Conservation (phyloP, 2,329 filamentous ascomycete genomes). For the Diplocarpon mali region DNA sequence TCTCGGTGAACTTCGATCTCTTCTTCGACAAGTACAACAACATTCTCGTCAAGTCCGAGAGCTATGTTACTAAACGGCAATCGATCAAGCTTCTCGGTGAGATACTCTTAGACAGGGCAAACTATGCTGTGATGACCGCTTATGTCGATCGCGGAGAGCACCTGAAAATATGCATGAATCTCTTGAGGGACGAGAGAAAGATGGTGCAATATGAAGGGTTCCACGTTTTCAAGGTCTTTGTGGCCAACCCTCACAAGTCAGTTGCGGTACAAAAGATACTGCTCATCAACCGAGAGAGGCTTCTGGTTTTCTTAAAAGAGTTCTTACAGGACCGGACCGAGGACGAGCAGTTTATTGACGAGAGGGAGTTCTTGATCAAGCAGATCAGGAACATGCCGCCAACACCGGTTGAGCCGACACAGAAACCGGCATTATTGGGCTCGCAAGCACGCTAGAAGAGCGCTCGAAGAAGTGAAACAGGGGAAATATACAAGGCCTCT, state of each 20-base stretch:
- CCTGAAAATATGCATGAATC: conserved; percentile 96
- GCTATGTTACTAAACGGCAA: conserved; percentile 95
- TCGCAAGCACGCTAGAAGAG: conserved; percentile 19
- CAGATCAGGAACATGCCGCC: conserved; percentile 68
- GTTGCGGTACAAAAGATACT: conserved; percentile 89
- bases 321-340: conserved; percentile 94
- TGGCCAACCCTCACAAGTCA: conserved; percentile 98
- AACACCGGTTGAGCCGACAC: conserved; percentile 36
- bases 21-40: conserved; percentile 91
- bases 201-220: conserved; percentile 99
- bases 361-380: conserved; percentile 93
- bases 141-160: conserved; percentile 95
- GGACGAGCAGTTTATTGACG: conserved; percentile 96
- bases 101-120: conserved; percentile 84
- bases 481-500: background rate
- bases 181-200: conserved; percentile 86
- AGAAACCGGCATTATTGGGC: conserved; percentile 27
- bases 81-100: conserved; percentile 96
- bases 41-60: conserved; percentile 78
- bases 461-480: background rate
- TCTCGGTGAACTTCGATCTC: conserved; percentile 79
- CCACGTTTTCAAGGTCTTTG: conserved; percentile 99
- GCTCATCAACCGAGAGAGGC: conserved; percentile 87
- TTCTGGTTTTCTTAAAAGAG: conserved; percentile 77
- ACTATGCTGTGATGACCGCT: conserved; percentile 96